Conservation (phyloP, 148 eudicot species). For the Nepenthes mirabilis region DNA sequence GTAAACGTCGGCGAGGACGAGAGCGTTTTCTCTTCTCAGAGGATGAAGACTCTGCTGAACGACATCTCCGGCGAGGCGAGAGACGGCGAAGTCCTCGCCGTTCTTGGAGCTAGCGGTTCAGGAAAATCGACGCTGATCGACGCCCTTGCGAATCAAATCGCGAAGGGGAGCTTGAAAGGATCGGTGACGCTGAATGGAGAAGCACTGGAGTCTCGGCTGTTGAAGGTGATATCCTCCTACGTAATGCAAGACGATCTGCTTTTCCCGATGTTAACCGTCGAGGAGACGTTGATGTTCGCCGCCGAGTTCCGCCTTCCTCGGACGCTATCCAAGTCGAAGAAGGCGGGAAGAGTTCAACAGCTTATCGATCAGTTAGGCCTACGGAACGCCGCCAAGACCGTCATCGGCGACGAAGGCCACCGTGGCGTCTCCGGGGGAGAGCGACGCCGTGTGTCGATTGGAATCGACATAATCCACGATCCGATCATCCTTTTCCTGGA, state of each 20-base stretch:
- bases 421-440: constrained; percentile 92
- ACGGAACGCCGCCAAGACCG: constrained; percentile 59
- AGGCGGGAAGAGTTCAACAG: constrained; percentile 53
- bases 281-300: constrained; percentile 71
- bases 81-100: constrained; percentile 67
- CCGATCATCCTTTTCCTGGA: constrained; percentile 30
- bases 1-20: constrained; percentile 7
- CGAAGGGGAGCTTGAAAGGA: constrained; percentile 59
- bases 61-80: constrained; percentile 74
- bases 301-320: constrained; percentile 79
- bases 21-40: constrained; percentile 5
- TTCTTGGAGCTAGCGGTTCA: constrained; percentile 69
- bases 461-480: constrained; percentile 78
- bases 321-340: constrained; percentile 54
- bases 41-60: constrained; percentile 42
- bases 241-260: constrained; percentile 91
- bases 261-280: constrained; percentile 80
- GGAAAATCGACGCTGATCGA: constrained; percentile 81
- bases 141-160: constrained; percentile 74
- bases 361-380: constrained; percentile 77
- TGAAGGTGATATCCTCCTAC: constrained; percentile 77
- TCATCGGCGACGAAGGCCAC: constrained; percentile 96
- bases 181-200: constrained; percentile 61
- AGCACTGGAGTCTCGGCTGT: constrained; percentile 39
- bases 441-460: constrained; percentile 73